Conservation (phyloP, 345 rosid species). For the Aurinia saxatilis region DNA sequence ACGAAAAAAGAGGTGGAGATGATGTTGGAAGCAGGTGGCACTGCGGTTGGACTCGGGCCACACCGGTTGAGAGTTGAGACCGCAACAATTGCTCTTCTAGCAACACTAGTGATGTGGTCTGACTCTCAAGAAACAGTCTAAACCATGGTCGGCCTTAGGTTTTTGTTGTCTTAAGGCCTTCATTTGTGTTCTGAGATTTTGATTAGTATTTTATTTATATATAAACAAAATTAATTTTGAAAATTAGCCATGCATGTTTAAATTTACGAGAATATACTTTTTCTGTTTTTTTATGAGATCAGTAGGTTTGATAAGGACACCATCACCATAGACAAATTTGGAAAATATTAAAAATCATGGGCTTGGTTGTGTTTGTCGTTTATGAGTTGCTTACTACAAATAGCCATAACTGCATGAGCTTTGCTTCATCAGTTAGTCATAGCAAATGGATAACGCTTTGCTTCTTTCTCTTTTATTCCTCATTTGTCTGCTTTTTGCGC, state of each 20-base stretch:
- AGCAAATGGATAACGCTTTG: too few species aligned
- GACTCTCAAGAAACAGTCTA: slow-evolving; percentile 38
- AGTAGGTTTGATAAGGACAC: too few species aligned
- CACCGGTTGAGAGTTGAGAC: slow-evolving; percentile 88
- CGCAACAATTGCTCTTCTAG: slow-evolving; percentile 72
- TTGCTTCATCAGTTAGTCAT: too few species aligned
- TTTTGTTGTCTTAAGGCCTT: not conserved
- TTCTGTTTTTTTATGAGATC: too few species aligned
- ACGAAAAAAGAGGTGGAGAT: slow-evolving; percentile 47
- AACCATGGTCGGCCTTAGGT: not conserved
- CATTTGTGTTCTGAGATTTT: not conserved
- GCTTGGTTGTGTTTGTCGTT: too few species aligned
- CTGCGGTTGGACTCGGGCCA: slow-evolving; percentile 72
- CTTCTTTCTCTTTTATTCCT: too few species aligned
- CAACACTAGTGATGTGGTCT: slow-evolving; percentile 80
- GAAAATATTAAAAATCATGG: too few species aligned
- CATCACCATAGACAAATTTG: too few species aligned
- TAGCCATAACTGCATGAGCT: too few species aligned
- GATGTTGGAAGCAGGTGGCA: slow-evolving; percentile 64
- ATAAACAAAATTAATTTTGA: not conserved
- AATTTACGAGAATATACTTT: not conserved
- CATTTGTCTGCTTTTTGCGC: too few species aligned
- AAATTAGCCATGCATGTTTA: not conserved
- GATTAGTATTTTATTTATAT: not conserved
- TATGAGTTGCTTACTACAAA: too few species aligned